phyloP scores from a whole-genome alignment of 768 basidiomycete genomes.

The Rhodotorula diobovata region DNA sequence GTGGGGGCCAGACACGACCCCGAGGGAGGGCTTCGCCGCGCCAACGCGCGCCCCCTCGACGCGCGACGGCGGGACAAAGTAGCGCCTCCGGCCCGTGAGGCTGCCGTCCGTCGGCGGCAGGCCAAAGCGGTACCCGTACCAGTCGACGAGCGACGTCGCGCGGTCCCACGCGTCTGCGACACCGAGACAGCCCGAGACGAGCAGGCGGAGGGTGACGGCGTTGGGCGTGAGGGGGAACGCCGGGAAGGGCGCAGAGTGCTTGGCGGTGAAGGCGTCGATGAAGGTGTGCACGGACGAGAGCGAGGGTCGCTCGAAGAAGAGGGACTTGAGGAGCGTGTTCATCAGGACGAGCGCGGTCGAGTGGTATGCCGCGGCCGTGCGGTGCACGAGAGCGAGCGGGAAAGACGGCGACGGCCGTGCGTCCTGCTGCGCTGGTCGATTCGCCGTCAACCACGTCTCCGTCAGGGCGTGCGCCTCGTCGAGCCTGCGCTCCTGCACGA shows the following conservation, averaged over 20 bases:
- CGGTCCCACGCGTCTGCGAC: background rate
- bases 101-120: background rate
- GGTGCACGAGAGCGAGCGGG: background rate
- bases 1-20: background rate
- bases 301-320: conserved; percentile 51
- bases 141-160: conserved; percentile 5
- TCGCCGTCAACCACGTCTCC: conserved; percentile 15
- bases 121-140: conserved; percentile 11
- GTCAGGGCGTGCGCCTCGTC: conserved; percentile 18
- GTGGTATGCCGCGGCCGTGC: conserved; percentile 49
- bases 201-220: conserved; percentile 3
- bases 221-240: background rate
- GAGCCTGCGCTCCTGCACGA: background rate
- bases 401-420: background rate
- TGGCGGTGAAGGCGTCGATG: background rate
- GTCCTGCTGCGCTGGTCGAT: background rate
- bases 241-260: background rate
- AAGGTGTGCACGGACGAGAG: conserved; percentile 15
- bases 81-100: background rate
- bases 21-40: background rate
- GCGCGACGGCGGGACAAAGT: conserved; percentile 1
- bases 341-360: conserved; percentile 54
- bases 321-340: conserved; percentile 55
- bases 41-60: background rate
- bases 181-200: background rate